phyloP scores from a whole-genome alignment of 176 grass and related monocot species.

The Eremochloa ophiuroides region DNA sequence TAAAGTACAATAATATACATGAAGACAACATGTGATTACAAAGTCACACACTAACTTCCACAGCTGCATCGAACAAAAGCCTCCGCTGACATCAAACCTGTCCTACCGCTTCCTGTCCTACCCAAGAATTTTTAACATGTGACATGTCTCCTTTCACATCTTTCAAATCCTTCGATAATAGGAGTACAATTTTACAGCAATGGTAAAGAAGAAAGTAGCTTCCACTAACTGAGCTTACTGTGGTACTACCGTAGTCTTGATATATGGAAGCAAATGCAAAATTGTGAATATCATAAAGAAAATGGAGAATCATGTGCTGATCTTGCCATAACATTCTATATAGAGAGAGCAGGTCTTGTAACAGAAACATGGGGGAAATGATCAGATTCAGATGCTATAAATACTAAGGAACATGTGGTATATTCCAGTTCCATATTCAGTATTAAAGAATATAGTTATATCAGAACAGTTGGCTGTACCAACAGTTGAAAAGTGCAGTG shows the following conservation, averaged over 20 bases:
- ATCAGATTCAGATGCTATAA: neutral
- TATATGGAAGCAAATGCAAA: neutral
- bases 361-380: neutral
- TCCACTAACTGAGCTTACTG: neutral
- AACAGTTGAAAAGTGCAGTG: conserved; percentile 6
- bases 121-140: conserved; percentile 30
- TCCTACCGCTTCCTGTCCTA: conserved; percentile 33
- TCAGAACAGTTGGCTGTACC: conserved; percentile 1
- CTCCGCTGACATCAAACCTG: conserved; percentile 26
- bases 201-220: neutral
- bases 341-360: neutral
- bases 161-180: conserved; percentile 13
- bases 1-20: conserved; percentile 25
- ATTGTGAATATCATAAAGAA: neutral
- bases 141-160: conserved; percentile 29
- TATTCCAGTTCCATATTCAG: neutral
- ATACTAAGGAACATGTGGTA: neutral
- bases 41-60: conserved; percentile 26
- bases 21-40: conserved; percentile 22
- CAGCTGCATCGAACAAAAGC: conserved; percentile 18
- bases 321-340: neutral
- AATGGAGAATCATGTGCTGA: neutral
- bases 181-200: conserved; percentile 12
- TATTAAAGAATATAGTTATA: neutral
- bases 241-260: neutral